Evolutionary conservation across 2,329 filamentous ascomycete genomes (phyloP).

Genomic region (Aspergillus sp.): DNA sequence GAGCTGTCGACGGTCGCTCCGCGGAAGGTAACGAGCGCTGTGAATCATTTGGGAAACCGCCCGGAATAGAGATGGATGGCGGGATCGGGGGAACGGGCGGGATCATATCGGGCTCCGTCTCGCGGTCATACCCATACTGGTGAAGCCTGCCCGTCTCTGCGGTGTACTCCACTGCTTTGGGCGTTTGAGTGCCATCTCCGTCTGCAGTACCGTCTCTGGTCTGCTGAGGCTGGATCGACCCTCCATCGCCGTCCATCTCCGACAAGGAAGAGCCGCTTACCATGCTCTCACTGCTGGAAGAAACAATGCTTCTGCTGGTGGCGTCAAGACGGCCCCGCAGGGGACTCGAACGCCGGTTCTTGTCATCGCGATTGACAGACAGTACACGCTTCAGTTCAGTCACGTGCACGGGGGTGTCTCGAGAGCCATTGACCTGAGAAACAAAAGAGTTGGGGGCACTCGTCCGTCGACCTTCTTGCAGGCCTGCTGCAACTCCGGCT

Average conservation of each 20-base stretch:
- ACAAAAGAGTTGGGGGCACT: conserved; percentile 37
- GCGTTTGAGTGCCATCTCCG: conserved; percentile 32
- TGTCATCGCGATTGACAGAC: conserved; percentile 36
- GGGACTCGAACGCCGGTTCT: conserved; percentile 40
- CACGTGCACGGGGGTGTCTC: conserved; percentile 47
- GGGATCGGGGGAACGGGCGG: conserved; percentile 48
- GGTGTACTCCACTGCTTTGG: conserved; percentile 24
- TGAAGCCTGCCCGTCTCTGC: conserved; percentile 9
- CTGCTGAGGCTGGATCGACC: conserved; percentile 27
- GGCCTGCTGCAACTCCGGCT: conserved; percentile 23
- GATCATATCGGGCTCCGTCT: conserved; percentile 30
- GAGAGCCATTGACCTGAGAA: conserved; percentile 36
- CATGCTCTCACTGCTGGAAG: conserved; percentile 46
- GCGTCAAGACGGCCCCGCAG: conserved; percentile 37
- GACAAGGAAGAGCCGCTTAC: conserved; percentile 39
- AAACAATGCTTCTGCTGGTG: conserved; percentile 32
- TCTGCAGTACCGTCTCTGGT: conserved; percentile 20
- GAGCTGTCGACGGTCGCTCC: conserved; percentile 33
- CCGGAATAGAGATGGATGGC: conserved; percentile 38
- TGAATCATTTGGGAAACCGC: conserved; percentile 40
- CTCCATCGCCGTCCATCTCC: conserved; percentile 29
- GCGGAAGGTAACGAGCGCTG: conserved; percentile 27
- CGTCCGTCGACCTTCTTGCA: conserved; percentile 31
- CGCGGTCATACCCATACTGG: conserved; percentile 7
- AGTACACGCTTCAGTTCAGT: conserved; percentile 49